Evolutionary conservation across 1,284 basidiomycete genomes (phyloP).

Genomic region (Irpex sp.): DNA sequence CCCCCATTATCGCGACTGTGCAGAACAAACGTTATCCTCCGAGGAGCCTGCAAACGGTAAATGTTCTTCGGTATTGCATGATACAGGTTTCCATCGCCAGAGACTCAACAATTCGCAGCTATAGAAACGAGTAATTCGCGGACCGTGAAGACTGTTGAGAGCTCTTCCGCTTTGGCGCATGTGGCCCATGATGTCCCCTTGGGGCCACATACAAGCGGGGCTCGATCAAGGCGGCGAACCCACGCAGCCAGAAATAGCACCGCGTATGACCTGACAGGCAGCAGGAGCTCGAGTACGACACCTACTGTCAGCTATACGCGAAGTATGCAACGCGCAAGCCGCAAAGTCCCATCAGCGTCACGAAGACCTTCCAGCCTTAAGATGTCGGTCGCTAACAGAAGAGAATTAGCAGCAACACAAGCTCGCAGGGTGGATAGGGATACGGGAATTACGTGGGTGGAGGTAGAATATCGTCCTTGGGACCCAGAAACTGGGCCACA

Average conservation of each 20-base stretch:
- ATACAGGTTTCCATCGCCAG: not conserved
- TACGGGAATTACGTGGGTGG: conserved; percentile 7
- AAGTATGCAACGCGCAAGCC: not conserved
- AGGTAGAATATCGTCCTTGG: conserved; percentile 3
- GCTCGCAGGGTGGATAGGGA: conserved; percentile 6
- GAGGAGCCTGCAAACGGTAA: not conserved
- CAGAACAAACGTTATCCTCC: not conserved
- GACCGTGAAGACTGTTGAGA: too few species aligned
- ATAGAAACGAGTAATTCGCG: not conserved
- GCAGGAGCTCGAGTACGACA: not conserved
- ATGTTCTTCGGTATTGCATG: not conserved
- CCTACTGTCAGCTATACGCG: not conserved
- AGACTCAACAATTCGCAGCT: not conserved
- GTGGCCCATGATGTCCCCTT: not conserved
- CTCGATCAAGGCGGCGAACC: not conserved
- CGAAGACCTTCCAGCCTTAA: not conserved
- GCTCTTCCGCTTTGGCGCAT: not conserved
- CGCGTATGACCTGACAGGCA: not conserved
- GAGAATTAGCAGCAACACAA: conserved; percentile 2
- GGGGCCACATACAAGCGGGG: not conserved
- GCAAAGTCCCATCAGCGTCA: not conserved
- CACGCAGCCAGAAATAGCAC: not conserved
- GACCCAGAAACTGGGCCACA: not conserved
- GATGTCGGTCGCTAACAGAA: not conserved
- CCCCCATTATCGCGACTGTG: not conserved